Base-by-base conservation (phyloP, 2,329 filamentous ascomycete species). In the Ophiostoma tasmaniense region DNA sequence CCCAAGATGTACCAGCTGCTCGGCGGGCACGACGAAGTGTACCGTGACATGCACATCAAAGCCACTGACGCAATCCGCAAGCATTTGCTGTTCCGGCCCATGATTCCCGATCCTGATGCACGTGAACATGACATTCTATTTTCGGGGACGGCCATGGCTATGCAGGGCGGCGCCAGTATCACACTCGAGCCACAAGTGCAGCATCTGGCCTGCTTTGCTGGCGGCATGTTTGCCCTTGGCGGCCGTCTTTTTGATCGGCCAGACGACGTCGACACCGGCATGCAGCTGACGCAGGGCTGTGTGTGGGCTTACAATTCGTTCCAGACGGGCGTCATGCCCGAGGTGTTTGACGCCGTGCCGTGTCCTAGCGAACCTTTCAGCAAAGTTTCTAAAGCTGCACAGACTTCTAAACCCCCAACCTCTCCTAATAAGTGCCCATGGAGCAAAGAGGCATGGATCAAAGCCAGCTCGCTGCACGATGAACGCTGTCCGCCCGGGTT, bases 21-120 rank as follows among this genome's bases (percentile, higher is more conserved):
- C 0, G 89, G 88, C 10, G 90, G 90, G 0, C 78, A 82, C 4
- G 81, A 85, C 45, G 72, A 83, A 1, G 77, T 86, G 52, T 93
- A 92, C 76, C 83, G 85, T 69, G 80, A 78, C 2, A 86, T 92
- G 81, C 92, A 91, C 75, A 80, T 84, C 70, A 79, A 76, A 14
- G 84, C 85, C 28, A 86, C 90, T 73, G 82, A 87, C 11, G 82
- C 85, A 0, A 85, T 85, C 0, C 84, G 85, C 61, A 78, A 87
- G 67, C 78, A 91, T 72, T 79, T 92, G 3, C 82, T 93, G 68
- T 93, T 89, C 78, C 85, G 88, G 1, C 90, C 90, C 0, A 87
- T 90, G 82, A 83, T 86, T 0, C 85, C 86, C 0, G 79, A 66
- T 39, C 66, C 70, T 2, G 39, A 68, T 6, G 66, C 64, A 1